A percentile compares a stretch with the other conserved stretches of the same genome.
Conservation (phyloP, 331 rosid species). For the Cucumis variabilis region DNA sequence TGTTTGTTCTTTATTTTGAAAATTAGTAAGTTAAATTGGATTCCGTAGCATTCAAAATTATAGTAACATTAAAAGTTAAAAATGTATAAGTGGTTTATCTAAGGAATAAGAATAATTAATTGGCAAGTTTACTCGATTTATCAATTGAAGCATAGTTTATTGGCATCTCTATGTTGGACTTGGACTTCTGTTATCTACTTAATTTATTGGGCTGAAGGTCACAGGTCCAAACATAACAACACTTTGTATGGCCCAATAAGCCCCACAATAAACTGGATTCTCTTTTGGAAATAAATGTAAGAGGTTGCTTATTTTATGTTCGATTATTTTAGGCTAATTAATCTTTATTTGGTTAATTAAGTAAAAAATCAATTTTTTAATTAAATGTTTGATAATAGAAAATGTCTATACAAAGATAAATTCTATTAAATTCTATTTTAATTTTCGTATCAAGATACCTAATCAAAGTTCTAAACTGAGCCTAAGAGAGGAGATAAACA, state of each 20-base stretch:
- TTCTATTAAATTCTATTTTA: too few species aligned
- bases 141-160: background rate
- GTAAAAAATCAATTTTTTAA: too few species aligned
- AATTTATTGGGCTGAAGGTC: background rate
- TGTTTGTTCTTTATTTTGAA: background rate
- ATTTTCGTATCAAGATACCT: too few species aligned
- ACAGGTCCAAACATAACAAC: background rate
- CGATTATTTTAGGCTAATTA: too few species aligned
- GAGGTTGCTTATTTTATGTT: too few species aligned
- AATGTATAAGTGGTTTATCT: background rate
- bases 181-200: background rate
- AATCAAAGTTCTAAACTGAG: too few species aligned
- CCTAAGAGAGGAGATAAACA: too few species aligned
- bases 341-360: too few species aligned
- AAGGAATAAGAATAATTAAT: too few species aligned
- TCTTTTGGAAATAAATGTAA: background rate
- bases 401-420: too few species aligned
- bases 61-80: background rate
- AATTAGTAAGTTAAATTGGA: background rate
- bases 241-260: background rate
- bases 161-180: background rate
- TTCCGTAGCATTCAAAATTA: background rate
- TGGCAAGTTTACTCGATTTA: too few species aligned
- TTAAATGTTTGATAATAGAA: too few species aligned
- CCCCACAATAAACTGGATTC: background rate